Evolutionary conservation across 2,329 filamentous ascomycete genomes (phyloP).

Genomic region (Waltergamsia citrina): DNA sequence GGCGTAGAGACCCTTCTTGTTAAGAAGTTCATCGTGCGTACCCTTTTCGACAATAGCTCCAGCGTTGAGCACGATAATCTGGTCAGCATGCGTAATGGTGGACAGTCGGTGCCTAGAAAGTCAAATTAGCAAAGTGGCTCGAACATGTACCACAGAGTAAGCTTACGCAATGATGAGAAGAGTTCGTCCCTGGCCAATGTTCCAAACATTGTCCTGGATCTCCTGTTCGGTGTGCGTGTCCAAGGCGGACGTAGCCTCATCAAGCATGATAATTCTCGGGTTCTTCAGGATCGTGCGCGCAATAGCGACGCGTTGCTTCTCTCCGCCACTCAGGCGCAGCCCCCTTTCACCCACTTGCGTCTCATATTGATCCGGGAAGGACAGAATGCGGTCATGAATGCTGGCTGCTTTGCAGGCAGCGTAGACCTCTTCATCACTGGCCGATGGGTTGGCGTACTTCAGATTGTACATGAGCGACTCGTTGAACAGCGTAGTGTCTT

Average conservation of each 20-base stretch:
- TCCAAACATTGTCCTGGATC: constrained; percentile 79
- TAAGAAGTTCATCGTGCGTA: constrained; percentile 68
- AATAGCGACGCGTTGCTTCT: constrained; percentile 90
- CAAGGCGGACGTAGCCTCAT: constrained; percentile 85
- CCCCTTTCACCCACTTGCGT: constrained; percentile 90
- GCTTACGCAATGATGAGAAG: constrained; percentile 88
- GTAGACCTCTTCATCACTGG: constrained; percentile 73
- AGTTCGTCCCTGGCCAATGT: constrained; percentile 75
- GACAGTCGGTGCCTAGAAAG: constrained; percentile 61
- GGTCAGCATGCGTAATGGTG: constrained; percentile 77
- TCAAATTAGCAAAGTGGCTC: constrained; percentile 10
- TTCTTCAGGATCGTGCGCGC: constrained; percentile 89
- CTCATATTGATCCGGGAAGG: constrained; percentile 78
- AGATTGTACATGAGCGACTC: constrained; percentile 93
- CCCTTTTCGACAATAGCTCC: constrained; percentile 72
- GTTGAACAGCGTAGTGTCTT: constrained; percentile 93
- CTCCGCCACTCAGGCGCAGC: constrained; percentile 76
- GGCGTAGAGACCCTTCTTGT: constrained; percentile 62
- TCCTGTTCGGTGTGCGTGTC: constrained; percentile 90
- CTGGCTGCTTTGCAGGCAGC: constrained; percentile 77
- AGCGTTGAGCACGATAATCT: constrained; percentile 69
- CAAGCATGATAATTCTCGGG: constrained; percentile 82
- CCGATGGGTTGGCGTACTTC: constrained; percentile 74
- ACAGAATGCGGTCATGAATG: constrained; percentile 86
- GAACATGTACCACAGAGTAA: not conserved